Base-by-base conservation (phyloP, 2,329 filamentous ascomycete genomes). In the Hypoxylon sp. region DNA sequence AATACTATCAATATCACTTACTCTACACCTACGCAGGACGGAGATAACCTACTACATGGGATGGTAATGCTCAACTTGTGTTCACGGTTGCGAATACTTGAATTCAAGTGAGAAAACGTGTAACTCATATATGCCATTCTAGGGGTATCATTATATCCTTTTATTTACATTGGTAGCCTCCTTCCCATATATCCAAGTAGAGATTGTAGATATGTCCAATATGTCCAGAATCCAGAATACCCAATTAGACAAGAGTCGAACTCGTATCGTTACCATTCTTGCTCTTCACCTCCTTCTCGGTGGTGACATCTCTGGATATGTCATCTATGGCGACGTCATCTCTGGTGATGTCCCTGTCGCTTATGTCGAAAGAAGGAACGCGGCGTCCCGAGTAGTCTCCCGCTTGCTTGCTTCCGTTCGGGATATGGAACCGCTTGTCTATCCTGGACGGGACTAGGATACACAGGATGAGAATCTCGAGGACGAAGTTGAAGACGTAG, bases 401-500 rank as follows among this genome's bases (percentile, higher is more conserved):
- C 1, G 64, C 62, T 18, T 50, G 20, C 23, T 45, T 62, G 58
- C 69, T 70, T 13, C 69, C 68, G 26, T 71, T 38, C 8, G 69
- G 69, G 5, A 72, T 48, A 26, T 70, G 56, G 51, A 72, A 72
- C 31, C 64, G 62, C 23, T 63, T 64, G 55, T 72, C 70, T 8
- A 72, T 46, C 9, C 69, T 61, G 2, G 46, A 29, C 3, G 62
- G n/a, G 2, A 61, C 65, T 18, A 69, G 47, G 15, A 69, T 45
- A 10, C 42, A 49, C 17, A 72, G 37, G 2, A 69, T 65, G 3
- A 65, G 11, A 23, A 72, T 60, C 50, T 76, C 74, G 3, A 75
- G 61, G 4, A 66, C 55, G 52, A 75, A 77, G 29, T 67, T 63
- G 29, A 75, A 75, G 17, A 69, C 63, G 58, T 77, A 77, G 48